Conservation (phyloP, 2,329 filamentous ascomycete genomes). For the Colletotrichum gloeosporioides region DNA sequence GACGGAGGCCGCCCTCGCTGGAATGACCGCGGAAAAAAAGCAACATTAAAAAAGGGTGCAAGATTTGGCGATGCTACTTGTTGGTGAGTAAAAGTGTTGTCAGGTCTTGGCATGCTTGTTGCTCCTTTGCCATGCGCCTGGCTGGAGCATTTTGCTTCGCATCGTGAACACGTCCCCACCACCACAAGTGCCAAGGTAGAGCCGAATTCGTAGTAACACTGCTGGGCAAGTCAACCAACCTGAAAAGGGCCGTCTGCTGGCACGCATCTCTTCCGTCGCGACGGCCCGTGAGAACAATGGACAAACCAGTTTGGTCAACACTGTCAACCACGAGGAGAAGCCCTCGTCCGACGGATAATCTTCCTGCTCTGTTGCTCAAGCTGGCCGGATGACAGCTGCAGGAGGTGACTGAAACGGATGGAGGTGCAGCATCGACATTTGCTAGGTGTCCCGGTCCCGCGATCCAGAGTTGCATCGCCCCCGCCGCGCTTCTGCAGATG, state of each 20-base stretch:
- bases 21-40: background rate
- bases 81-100: background rate
- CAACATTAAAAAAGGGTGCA: background rate
- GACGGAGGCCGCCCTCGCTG: background rate
- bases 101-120: background rate
- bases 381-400: background rate
- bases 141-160: background rate
- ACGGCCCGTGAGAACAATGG: background rate
- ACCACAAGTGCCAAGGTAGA: background rate
- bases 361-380: background rate
- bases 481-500: background rate
- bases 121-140: background rate
- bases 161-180: background rate
- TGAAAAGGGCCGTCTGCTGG: background rate
- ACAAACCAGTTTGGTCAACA: background rate
- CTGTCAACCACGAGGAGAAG: background rate
- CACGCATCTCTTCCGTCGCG: background rate
- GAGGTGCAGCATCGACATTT: background rate
- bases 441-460: background rate
- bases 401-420: background rate
- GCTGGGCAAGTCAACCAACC: background rate
- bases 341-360: background rate
- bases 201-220: background rate
- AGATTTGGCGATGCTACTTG: background rate
- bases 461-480: constrained; percentile 12